Evolutionary conservation across 768 basidiomycete species (phyloP), one percentile per base, ranked within the genome.

Genomic region (Rhizopogon roseolus): DNA sequence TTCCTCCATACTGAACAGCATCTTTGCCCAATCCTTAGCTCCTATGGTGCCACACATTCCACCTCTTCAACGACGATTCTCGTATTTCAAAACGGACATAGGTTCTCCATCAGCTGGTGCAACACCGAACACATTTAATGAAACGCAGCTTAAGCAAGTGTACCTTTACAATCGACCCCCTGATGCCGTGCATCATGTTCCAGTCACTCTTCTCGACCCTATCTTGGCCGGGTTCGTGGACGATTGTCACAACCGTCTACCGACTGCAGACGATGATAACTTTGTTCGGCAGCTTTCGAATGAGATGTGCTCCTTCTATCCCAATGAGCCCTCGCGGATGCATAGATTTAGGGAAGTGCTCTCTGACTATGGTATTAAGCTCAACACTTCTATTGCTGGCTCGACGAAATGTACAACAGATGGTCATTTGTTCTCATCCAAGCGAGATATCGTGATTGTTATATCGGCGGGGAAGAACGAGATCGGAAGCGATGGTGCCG

Each of bases 251-350:
- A 39, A 8, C 5, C 10, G 7, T 36, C 19, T 6, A 43, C 39
- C 40, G 36, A 52, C 37, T 32, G n/a, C 3, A 16, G 25, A 13
- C 16, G 50, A 52, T 16, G 43, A 38, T 38, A 3, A 0, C 8
- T 58, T 66, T 19, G 56, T 54, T 40, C 39, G 46, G n/a, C 55
- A 53, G n/a, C 50, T 68, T 28, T 54, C 62, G 27, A 14, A 41
- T 17, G 38, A 19, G 5, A 65, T 67, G 64, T 54, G 51, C 22
- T 45, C 56, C 25, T 56, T 59, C 34, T 61, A 58, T 41, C 2
- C 1, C 22, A 3, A 22, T 34, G 65, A 63, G 50, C 32, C 37
- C 17, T 52, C 27, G 29, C 50, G 57, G 17, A n/a, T 25, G 28
- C 8, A 19, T 14, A 9, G 25, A 36, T 49, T 60, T 40, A 34